phyloP scores from a whole-genome alignment of 352 stramenopile species.

The Phytophthora cactorum region DNA sequence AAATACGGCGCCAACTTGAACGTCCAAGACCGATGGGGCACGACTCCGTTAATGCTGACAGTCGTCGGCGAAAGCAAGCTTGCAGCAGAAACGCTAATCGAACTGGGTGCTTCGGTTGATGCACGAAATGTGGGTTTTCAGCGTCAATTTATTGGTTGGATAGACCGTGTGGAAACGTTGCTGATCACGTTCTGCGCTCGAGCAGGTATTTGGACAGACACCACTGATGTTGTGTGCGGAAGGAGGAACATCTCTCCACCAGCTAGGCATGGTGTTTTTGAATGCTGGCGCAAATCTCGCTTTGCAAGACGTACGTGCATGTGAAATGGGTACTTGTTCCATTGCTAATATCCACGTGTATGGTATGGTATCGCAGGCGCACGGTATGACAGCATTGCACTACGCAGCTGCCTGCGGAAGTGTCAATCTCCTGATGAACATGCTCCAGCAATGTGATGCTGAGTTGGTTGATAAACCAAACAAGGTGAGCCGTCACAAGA shows the following conservation, averaged over 20 bases:
- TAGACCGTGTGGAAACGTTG: not conserved
- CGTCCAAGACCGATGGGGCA: constrained; percentile 77
- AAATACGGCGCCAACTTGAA: constrained; percentile 82
- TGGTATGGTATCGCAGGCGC: constrained; percentile 39
- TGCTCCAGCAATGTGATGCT: constrained; percentile 66
- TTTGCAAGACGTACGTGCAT: constrained; percentile 60
- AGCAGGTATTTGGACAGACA: constrained; percentile 78
- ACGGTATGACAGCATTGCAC: constrained; percentile 77
- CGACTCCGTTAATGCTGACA: constrained; percentile 81
- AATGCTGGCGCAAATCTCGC: constrained; percentile 65
- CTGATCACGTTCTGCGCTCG: not conserved
- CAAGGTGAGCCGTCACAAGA: constrained; percentile 38
- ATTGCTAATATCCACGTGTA: not conserved
- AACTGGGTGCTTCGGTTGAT: constrained; percentile 74
- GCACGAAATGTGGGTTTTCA: constrained; percentile 58
- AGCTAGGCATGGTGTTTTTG: constrained; percentile 77
- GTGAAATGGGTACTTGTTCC: not conserved
- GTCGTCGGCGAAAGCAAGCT: constrained; percentile 72
- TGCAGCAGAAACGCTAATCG: constrained; percentile 68
- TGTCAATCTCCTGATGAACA: constrained; percentile 68
- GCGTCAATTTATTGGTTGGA: not conserved
- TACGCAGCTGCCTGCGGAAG: constrained; percentile 64
- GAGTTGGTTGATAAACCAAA: constrained; percentile 65
- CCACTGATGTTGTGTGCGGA: constrained; percentile 75
- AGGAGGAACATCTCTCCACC: constrained; percentile 60